Evolutionary conservation across 2,329 filamentous ascomycete species (phyloP), one percentile per base, ranked within the genome.

Genomic region (Scolecobasidium constrictum): DNA sequence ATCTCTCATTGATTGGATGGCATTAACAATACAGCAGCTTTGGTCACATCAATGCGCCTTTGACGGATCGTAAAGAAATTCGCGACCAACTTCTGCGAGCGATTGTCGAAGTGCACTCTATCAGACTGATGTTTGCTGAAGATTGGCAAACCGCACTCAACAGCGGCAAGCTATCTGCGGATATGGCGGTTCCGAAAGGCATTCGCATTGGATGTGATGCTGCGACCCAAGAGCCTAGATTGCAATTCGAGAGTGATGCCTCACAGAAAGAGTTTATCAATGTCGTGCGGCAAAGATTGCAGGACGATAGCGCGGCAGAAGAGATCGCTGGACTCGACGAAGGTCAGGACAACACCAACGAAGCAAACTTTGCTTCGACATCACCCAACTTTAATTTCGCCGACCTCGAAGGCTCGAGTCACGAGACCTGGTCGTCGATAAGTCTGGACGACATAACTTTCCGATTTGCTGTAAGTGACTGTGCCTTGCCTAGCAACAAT

Each of bases 191-290:
- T n/a, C 35, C 35, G 7, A 9, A 17, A 9, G 35, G 35, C 35
- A 18, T 36, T 18, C 12, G 35, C 52, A 11, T 51, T 59, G 41
- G 46, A n/a, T 42, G 46, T 22, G 43, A 46, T 15, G 45, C 47
- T 12, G 28, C 22, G 7, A 23, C 40, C 18, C 4, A 42, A 16
- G 43, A 36, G 12, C 12, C 16, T 7, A 15, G 7, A 7, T n/a
- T 36, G 12, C 9, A 36, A 15, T 36, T 36, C 16, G n/a, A n/a
- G n/a, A 36, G 16, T 15, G 35, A 11, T 7, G 35, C 7, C 7
- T 7, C 16, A n/a, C 7, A 36, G 35, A 36, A 18, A 18, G 7
- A 15, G 35, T 36, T 36, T 17, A 9, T n/a, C 9, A n/a, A 31
- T n/a, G 9, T 9, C n/a, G 9, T 31, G 26, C 26, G n/a, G 26